Conservation (phyloP, 345 rosid genomes). For the Nasturtium officinale region DNA sequence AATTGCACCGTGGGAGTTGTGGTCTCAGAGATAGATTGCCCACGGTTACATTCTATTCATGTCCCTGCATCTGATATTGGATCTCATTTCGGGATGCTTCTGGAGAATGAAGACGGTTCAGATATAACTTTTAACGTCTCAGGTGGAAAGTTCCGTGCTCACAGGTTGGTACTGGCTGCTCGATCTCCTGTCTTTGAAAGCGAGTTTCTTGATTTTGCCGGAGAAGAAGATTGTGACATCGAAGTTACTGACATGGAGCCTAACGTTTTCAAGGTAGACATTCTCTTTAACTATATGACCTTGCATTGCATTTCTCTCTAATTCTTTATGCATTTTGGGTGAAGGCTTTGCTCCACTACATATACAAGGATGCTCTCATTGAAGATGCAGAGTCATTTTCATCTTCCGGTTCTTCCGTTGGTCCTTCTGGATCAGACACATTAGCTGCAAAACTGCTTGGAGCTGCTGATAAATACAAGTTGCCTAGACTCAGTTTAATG, state of each 20-base stretch:
- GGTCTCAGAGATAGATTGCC: conserved; percentile 79
- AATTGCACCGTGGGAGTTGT: conserved; percentile 95
- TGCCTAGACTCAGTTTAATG: conserved; percentile 80
- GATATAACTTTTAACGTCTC: conserved; percentile 76
- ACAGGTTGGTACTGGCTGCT: conserved; percentile 82
- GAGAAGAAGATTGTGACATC: conserved; percentile 59
- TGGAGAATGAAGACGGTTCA: conserved; percentile 82
- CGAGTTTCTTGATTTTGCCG: conserved; percentile 61
- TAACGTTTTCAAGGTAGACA: conserved; percentile 75
- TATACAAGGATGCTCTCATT: conserved; percentile 70
- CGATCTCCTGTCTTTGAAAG: conserved; percentile 81
- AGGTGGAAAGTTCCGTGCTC: conserved; percentile 78
- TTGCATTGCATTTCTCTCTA: neutral
- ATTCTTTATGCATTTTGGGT: conserved; percentile 33
- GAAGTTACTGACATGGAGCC: conserved; percentile 78
- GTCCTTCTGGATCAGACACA: conserved; percentile 56
- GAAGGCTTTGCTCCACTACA: conserved; percentile 84
- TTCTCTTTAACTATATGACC: conserved; percentile 17
- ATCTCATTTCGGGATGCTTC: conserved; percentile 66
- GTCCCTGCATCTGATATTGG: conserved; percentile 95
- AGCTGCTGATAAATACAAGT: conserved; percentile 80
- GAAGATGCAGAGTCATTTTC: conserved; percentile 66
- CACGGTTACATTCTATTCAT: conserved; percentile 74
- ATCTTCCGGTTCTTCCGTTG: conserved; percentile 54
- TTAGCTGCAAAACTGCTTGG: conserved; percentile 76